Evolutionary conservation across 2,329 filamentous ascomycete genomes (phyloP), one percentile per base, ranked within the genome.

Genomic region (Aspergillus luchuensis): DNA sequence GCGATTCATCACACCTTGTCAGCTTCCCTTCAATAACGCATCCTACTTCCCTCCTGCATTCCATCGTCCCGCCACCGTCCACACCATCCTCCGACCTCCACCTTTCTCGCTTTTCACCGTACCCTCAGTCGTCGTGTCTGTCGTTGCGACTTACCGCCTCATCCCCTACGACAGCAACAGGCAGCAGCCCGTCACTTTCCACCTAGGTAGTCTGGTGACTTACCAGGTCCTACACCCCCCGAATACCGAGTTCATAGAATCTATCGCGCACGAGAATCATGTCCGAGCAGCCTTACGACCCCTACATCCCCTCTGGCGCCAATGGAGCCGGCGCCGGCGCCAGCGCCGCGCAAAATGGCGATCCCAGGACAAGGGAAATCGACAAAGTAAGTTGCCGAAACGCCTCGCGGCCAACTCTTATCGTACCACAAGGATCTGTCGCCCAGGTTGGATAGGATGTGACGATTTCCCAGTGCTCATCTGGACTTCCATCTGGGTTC

Each of bases 271-370:
- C 57, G 45, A 50, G 63, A 70, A 78, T 71, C 71, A 86, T 87
- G 84, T 81, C 82, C 76, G 82, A 87, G 73, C 80, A 83, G 71
- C 91, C 91, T 69, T 96, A 96, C 80, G 91, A 96, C 80, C 91
- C 91, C 66, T 96, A 95, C 81, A 93, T 94, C 78, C 91, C 91
- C 74, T 87, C 85, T 75, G 87, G 87, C 78, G 77, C 79, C 63
- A 77, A 68, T 76, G 76, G 53, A 30, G 25, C 79, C 74, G 28
- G 28, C 28, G 67, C 83, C 78, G 52, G 61, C 53, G 67, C 85
- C 79, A 85, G 76, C 82, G 85, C 76, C 68, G 64, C 68, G 57
- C 76, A 81, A 67, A 78, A 78, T 71, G 85, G 84, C 69, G 89
- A 89, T 74, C 83, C 86, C 71, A 85, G 87, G 78, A 90, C 87